Evolutionary conservation across 257 asterid species (phyloP), one percentile per base, ranked within the genome.

Genomic region (Solanum chiquidenum): DNA sequence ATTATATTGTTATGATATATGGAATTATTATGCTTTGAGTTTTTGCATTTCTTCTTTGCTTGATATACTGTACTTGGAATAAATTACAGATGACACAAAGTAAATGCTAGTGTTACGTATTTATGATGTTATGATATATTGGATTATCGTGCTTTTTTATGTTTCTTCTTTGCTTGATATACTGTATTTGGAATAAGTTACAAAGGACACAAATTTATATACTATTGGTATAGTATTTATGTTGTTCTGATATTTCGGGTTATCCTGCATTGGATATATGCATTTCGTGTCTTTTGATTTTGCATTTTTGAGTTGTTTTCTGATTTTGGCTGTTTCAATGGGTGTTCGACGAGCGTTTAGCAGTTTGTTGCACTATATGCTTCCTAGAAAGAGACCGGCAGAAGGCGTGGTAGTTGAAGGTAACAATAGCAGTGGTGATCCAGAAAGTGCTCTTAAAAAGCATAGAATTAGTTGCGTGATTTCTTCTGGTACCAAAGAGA

Each of bases 361-460:
- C 96, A 90, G 98, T 87, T 95, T 93, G 89, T 87, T 93, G 91
- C 95, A 91, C 98, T 95, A 90, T 94, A 96, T 95, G 99, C 98
- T 95, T 95, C 98, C 98, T 91, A 93, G 95, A 88, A 95, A 97
- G 98, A 95, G 98, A 95, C 90, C 94, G 88, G 95, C 91, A 92
- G 98, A 94, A 95, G 98, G 95, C 86, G 96, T 93, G 96, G 98
- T 92, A 91, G 98, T 92, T 91, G 92, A 91, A 90, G 86, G 88
- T 88, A 83, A 68, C 84, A 76, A 80, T 75, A 85, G 86, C 80
- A 55, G 86, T 84, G 71, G 93, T 84, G 95, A 90, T 90, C 91
- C 89, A 21, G 93, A 89, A 72, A 92, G 87, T 88, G 86, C 87
- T 68, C 74, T 88, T 52, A 93, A 95, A 95, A 95, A 91, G 96